Evolutionary conservation across 306 rosid species (phyloP).

Genomic region (Cucumis sativus): DNA sequence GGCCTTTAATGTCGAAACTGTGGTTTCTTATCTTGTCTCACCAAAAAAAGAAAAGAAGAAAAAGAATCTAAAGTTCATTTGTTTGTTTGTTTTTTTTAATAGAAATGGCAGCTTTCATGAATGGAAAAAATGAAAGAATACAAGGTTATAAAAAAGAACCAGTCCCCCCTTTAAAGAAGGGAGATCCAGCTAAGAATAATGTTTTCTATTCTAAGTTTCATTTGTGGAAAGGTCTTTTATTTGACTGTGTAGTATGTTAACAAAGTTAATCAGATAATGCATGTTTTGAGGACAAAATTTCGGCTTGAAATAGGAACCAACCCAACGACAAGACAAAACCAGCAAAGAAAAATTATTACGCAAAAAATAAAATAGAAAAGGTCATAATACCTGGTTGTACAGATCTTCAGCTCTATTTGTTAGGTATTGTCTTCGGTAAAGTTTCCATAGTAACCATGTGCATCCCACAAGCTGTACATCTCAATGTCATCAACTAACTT

Average conservation of each 20-base stretch:
- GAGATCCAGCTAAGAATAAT: too few relatives aligned
- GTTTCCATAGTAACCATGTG: slow-evolving; percentile 32
- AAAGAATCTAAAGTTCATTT: too few relatives aligned
- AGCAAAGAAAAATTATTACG: neutral
- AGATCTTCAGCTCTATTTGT: slow-evolving; percentile 63
- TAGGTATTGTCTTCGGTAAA: slow-evolving; percentile 19
- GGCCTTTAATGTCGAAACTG: too few relatives aligned
- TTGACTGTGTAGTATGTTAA: neutral
- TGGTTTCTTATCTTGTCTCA: too few relatives aligned
- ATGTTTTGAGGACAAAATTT: neutral
- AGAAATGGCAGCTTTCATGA: too few relatives aligned
- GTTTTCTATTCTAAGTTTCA: neutral
- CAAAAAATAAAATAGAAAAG: neutral
- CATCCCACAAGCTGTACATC: slow-evolving; percentile 61
- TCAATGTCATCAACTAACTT: slow-evolving; percentile 29
- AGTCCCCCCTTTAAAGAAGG: too few relatives aligned
- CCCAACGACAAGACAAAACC: neutral
- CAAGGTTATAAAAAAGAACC: too few relatives aligned
- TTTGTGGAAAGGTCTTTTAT: neutral
- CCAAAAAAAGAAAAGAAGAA: too few relatives aligned
- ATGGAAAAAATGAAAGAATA: too few relatives aligned
- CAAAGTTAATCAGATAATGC: neutral
- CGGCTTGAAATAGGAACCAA: neutral
- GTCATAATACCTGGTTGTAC: slow-evolving; percentile 49
- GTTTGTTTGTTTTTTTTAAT: too few relatives aligned